Base-by-base conservation (phyloP, 2,329 filamentous ascomycete genomes). In the Ploettnerulaceae sp. region DNA sequence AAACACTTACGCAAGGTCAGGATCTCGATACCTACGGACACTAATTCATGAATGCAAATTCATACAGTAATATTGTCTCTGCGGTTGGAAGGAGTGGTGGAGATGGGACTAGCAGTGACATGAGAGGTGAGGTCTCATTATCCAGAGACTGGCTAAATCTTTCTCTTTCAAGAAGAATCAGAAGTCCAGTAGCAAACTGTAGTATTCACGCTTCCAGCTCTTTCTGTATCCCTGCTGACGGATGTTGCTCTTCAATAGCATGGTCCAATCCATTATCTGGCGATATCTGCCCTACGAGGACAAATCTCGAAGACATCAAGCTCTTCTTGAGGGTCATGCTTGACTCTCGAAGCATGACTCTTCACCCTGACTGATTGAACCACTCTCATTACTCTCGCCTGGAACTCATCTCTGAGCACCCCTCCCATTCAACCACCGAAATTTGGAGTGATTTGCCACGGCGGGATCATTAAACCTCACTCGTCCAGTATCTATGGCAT, bases 61-160 rank as follows among this genome's bases (percentile, higher is more conserved):
- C 82, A 0, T 64, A 71, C 20, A 82, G 81, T 48, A 66, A 73
- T 6, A 65, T 69, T 17, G 65, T 78, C 17, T 79, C 77, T 0
- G 73, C 76, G 1, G 82, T 82, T 11, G 82, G 82, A 3, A 76
- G 71, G 8, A 77, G 75, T 1, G 82, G 82, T 11, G 82, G 82
- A 9, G 81, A 84, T 60, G 79, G 72, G 0, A 76, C 74, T n/a
- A 78, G 77, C 0, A 81, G 78, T 0, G 80, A 84, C 60, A 73
- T 83, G 38, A 72, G 70, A 3, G 72, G 35, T 35, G n/a, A 17
- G 18, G 8, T 18, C 5, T 45, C 25, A 26, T 24, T 37, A 24
- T 18, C 17, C 12, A 20, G 7, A 3, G 17, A 22, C 11, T n/a
- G 5, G 26, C 8, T 18, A 17, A 24, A 11, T 9, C 35, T 49